phyloP scores from a whole-genome alignment of 345 rosid genomes.

The Garcia nutans region DNA sequence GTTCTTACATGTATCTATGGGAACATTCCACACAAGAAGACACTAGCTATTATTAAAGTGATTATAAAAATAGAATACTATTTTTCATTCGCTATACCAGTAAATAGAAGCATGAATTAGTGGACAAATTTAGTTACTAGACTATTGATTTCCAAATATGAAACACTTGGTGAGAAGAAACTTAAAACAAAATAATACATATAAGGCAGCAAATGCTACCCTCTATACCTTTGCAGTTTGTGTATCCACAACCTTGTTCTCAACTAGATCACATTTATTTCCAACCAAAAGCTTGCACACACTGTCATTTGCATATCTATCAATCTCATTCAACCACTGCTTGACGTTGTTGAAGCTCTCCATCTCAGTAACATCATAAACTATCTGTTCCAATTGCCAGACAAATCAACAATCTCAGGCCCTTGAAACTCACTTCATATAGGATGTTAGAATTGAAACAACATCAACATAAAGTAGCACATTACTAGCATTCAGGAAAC shows the following conservation, averaged over 20 bases:
- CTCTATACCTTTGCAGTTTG: slow-evolving; percentile 71
- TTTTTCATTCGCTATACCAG: neutral
- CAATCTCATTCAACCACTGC: slow-evolving; percentile 86
- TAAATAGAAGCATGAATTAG: neutral
- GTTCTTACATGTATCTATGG: neutral
- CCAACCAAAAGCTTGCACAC: slow-evolving; percentile 88
- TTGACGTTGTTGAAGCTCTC: slow-evolving; percentile 90
- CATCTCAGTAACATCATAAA: slow-evolving; percentile 80
- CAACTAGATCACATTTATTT: slow-evolving; percentile 79
- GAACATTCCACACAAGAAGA: too few species aligned
- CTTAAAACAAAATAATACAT: neutral
- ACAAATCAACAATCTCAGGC: neutral
- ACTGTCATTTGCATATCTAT: slow-evolving; percentile 84
- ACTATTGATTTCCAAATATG: neutral
- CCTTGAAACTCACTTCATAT: neutral
- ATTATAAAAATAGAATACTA: neutral
- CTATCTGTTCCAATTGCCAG: slow-evolving; percentile 49
- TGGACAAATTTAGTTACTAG: neutral
- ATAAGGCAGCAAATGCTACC: neutral
- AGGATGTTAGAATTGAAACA: neutral
- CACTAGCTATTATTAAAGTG: neutral
- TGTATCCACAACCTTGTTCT: slow-evolving; percentile 75
- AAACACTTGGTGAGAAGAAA: neutral
- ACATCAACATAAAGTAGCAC: neutral
- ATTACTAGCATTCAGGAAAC: neutral